Evolutionary conservation across 495 filamentous ascomycete species (phyloP).

Genomic region (Copromyces sp.): DNA sequence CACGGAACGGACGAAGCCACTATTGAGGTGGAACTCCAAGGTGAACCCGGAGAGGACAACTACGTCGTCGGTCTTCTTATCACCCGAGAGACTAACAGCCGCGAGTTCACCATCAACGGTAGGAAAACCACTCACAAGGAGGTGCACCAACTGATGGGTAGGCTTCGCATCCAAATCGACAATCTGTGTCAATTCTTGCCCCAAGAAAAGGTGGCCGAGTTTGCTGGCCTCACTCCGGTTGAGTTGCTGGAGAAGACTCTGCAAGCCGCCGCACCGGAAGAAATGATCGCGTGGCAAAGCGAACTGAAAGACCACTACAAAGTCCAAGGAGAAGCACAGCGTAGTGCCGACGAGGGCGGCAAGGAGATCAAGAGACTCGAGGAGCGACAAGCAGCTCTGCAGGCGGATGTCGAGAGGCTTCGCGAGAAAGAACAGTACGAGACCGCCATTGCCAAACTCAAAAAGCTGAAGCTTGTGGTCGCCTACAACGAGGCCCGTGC

Average conservation of each 20-base stretch:
- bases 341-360: constrained; percentile 45
- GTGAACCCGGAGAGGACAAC: constrained; percentile 46
- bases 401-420: constrained; percentile 75
- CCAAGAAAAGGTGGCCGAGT: constrained; percentile 92
- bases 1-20: constrained; percentile 66
- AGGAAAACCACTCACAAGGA: constrained; percentile 43
- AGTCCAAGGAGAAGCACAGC: constrained; percentile 55
- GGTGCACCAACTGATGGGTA: constrained; percentile 53
- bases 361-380: constrained; percentile 57
- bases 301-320: constrained; percentile 58
- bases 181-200: constrained; percentile 97
- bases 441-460: constrained; percentile 53
- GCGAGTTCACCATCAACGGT: constrained; percentile 61
- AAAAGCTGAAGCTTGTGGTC: constrained; percentile 54
- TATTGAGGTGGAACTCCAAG: constrained; percentile 83
- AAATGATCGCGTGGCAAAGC: constrained; percentile 73
- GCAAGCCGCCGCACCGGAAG: constrained; percentile 68
- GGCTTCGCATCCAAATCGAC: constrained; percentile 83
- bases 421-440: constrained; percentile 62
- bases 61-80: constrained; percentile 66
- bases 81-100: constrained; percentile 69
- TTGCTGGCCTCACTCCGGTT: constrained; percentile 74
- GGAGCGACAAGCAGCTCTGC: constrained; percentile 62
- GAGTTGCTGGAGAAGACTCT: constrained; percentile 81
- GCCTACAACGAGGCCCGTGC: constrained; percentile 43